Percentiles rank a stretch among this genome's conserved stretches.
Evolutionary conservation across 1,139 yeast species (phyloP).

Genomic region (Geotrichum bryndzae): DNA sequence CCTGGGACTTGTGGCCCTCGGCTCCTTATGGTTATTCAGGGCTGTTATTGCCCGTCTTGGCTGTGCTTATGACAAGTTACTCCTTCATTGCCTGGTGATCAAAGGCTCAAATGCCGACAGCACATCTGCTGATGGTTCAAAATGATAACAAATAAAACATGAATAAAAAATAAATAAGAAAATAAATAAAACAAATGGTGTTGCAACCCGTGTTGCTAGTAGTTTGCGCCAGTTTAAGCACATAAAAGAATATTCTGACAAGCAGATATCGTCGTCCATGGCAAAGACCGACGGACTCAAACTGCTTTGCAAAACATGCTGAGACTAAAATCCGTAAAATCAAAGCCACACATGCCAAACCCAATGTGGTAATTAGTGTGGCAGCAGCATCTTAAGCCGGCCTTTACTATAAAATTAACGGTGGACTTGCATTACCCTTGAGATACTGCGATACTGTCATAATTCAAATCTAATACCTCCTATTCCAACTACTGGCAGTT

Average conservation of each 20-base stretch:
- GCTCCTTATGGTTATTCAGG: too few relatives aligned
- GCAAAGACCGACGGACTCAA: too few relatives aligned
- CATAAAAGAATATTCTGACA: too few relatives aligned
- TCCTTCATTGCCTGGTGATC: background rate
- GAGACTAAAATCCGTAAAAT: background rate
- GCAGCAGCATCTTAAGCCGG: background rate
- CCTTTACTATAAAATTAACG: too few relatives aligned
- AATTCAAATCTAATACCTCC: background rate
- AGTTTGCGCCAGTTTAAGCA: too few relatives aligned
- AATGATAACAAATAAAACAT: background rate
- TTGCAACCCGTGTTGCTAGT: background rate
- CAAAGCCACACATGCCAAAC: background rate
- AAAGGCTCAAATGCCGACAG: background rate
- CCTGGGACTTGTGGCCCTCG: too few relatives aligned
- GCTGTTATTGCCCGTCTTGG: too few relatives aligned
- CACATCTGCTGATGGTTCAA: background rate
- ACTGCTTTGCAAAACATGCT: too few relatives aligned
- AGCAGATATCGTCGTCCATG: too few relatives aligned
- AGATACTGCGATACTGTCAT: background rate
- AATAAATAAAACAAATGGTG: background rate
- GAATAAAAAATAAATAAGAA: background rate
- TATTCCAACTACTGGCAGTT: background rate
- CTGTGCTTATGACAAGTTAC: too few relatives aligned
- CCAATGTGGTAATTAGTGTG: background rate
- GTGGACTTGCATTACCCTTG: background rate